Conservation (phyloP, 1,284 basidiomycete species). For the Peniophora sp. region DNA sequence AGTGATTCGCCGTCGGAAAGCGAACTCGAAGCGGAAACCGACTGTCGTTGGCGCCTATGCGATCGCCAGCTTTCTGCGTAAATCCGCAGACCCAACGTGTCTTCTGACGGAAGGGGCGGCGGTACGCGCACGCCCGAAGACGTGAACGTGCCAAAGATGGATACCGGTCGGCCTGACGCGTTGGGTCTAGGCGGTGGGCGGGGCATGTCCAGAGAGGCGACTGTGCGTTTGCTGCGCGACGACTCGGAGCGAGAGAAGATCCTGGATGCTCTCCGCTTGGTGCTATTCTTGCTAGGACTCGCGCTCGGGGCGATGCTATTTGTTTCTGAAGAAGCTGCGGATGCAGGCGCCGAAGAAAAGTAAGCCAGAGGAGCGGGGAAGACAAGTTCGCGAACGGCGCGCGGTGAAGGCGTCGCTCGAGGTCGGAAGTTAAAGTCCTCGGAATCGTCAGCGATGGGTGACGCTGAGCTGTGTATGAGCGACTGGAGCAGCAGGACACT, state of each 20-base stretch:
- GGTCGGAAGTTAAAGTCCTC: conserved; percentile 25
- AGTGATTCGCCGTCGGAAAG: conserved; percentile 31
- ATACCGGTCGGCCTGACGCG: not conserved
- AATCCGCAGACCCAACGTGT: conserved; percentile 42
- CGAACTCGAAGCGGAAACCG: conserved; percentile 15
- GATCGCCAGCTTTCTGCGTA: conserved; percentile 49
- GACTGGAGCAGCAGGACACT: conserved; percentile 66
- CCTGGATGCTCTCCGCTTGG: not conserved
- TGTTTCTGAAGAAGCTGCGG: not conserved
- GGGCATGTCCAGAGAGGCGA: not conserved
- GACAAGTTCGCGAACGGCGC: conserved; percentile 45
- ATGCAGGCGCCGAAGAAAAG: conserved; percentile 9
- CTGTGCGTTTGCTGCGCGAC: not conserved
- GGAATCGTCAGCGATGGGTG: conserved; percentile 33
- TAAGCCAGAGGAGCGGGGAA: conserved; percentile 59
- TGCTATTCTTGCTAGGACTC: not conserved
- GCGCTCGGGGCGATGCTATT: not conserved
- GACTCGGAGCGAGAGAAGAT: not conserved
- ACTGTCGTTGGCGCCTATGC: conserved; percentile 36
- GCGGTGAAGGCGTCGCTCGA: conserved; percentile 13
- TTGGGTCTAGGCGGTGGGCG: not conserved
- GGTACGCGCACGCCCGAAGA: conserved; percentile 12
- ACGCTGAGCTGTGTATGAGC: conserved; percentile 48
- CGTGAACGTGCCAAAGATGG: not conserved
- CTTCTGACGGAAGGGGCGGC: conserved; percentile 40